These are phyloP conservation scores for Colletotrichum cereale DNA, from an alignment of 2,329 filamentous ascomycete species.

Conservation along the genomic window DNA sequence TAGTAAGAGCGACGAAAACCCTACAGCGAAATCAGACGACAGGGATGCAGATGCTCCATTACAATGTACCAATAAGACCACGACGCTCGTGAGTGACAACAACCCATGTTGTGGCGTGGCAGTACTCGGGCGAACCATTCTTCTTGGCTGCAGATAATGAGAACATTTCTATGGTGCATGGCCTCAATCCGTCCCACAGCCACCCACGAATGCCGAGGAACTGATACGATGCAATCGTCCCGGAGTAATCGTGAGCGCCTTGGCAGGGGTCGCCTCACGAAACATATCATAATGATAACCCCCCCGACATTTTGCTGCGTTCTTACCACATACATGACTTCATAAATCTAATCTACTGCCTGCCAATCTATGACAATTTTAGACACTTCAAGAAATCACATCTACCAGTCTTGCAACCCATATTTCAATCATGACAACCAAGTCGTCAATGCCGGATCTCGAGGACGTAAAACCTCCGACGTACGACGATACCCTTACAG, in stretches of 20 bases:
- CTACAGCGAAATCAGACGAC: not conserved
- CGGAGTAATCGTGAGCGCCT: not conserved
- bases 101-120: too few species aligned
- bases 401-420: too few species aligned
- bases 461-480: slow-evolving; percentile 24
- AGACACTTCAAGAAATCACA: not conserved
- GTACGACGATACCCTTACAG: slow-evolving; percentile 27
- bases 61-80: not conserved
- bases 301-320: not conserved
- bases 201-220: not conserved
- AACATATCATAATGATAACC: not conserved
- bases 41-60: not conserved
- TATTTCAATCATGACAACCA: not conserved
- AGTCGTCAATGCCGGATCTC: slow-evolving; percentile 7
- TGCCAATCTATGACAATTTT: not conserved
- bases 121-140: not conserved
- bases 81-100: not conserved
- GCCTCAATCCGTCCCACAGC: not conserved
- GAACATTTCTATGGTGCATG: not conserved
- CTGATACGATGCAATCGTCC: not conserved
- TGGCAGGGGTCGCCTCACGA: too few species aligned
- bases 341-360: not conserved
- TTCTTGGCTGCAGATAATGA: not conserved
- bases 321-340: too few species aligned
- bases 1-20: not conserved